Evolutionary conservation across 345 rosid species (phyloP).

Genomic region (Cochlearia excelsa): DNA sequence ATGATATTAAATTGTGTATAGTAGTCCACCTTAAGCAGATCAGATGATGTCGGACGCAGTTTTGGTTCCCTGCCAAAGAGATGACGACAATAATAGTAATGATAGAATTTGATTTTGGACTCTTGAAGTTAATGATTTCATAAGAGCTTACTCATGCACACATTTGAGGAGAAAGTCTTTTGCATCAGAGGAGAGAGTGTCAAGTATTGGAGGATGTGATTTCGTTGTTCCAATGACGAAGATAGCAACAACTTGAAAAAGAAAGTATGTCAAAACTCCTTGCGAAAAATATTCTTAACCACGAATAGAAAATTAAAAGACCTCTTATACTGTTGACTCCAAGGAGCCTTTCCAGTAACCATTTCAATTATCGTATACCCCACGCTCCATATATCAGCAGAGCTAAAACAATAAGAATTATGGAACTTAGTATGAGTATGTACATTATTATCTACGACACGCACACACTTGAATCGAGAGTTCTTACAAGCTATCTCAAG

Average conservation of each 20-base stretch:
- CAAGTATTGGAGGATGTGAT: constrained; percentile 94
- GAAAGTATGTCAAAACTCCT: constrained; percentile 12
- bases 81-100: constrained; percentile 1
- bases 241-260: constrained; percentile 83
- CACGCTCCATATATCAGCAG: neutral
- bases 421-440: neutral
- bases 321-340: neutral
- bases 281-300: neutral
- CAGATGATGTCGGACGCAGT: constrained; percentile 74
- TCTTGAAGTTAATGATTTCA: neutral
- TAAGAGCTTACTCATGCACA: constrained; percentile 60
- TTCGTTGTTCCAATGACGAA: constrained; percentile 83
- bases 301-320: constrained; percentile 11
- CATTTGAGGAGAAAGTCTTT: constrained; percentile 83
- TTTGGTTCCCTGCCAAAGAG: constrained; percentile 72
- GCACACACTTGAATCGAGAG: neutral
- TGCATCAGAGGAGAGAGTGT: constrained; percentile 65
- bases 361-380: neutral
- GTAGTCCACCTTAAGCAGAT: constrained; percentile 66
- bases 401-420: neutral
- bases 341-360: neutral
- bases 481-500: constrained; percentile 89
- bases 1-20: constrained; percentile 1
- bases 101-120: neutral
- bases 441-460: neutral